These are phyloP conservation scores for Microdochium bolleyi DNA, from an alignment of 2,329 filamentous ascomycete species.

Conservation along the genomic window DNA sequence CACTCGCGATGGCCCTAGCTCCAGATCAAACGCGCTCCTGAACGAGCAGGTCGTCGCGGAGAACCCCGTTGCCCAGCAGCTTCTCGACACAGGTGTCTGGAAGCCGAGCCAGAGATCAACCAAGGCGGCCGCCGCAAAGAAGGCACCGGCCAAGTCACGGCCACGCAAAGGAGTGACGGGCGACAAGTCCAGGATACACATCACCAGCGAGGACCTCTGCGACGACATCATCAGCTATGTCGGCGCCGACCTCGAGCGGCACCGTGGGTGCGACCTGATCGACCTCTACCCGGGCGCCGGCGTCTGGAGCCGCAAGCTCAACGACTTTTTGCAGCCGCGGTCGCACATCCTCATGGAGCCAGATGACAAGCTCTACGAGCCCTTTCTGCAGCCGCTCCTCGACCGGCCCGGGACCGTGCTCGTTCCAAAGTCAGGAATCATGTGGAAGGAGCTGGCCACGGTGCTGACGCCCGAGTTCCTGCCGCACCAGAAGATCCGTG, in stretches of 20 bases:
- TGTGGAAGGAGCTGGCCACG: constrained; percentile 50
- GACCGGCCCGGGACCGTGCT: constrained; percentile 39
- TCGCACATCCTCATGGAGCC: constrained; percentile 80
- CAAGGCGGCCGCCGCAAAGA: not conserved
- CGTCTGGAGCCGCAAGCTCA: constrained; percentile 69
- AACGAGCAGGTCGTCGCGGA: not conserved
- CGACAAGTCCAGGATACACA: constrained; percentile 39
- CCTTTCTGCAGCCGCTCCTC: constrained; percentile 53
- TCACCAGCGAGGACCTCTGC: constrained; percentile 43
- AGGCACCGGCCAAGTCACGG: constrained; percentile 3
- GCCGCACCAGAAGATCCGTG: constrained; percentile 41
- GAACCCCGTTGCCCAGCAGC: not conserved
- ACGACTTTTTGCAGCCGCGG: constrained; percentile 67
- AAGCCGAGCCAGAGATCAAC: constrained; percentile 1
- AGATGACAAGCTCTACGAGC: constrained; percentile 46
- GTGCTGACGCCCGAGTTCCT: constrained; percentile 43
- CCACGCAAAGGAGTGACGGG: constrained; percentile 3
- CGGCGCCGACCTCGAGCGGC: constrained; percentile 57
- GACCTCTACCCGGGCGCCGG: constrained; percentile 79
- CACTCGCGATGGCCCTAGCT: no score
- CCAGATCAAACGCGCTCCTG: no score
- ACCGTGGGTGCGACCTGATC: constrained; percentile 75
- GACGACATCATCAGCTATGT: constrained; percentile 66
- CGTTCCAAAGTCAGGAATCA: constrained; percentile 47
- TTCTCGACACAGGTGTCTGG: not conserved